Evolutionary conservation across 2,329 filamentous ascomycete species (phyloP), one percentile per base, ranked within the genome.

Genomic region (Leptosphaerulina australis): DNA sequence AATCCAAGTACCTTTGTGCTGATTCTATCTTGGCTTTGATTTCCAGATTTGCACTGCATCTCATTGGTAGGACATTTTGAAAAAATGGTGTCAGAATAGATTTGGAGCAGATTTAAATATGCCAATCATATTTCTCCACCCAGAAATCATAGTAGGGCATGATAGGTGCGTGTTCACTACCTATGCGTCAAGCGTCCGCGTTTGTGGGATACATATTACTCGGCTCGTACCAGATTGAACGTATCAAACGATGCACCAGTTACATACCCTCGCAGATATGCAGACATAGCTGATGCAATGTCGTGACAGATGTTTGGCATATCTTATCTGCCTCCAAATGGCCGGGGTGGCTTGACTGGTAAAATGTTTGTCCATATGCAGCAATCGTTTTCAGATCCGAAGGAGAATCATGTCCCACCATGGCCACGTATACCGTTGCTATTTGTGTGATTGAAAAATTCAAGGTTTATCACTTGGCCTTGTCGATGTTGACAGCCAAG

Each of bases 401-500:
- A n/a, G n/a, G n/a, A n/a, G n/a, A n/a, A n/a, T n/a, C n/a, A n/a
- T 20, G 5, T 18, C 15, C 9, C 30, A 17, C 8, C 30, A 33
- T 33, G 30, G 5, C 8, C 3, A 33, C 14, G 8, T 11, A 20
- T 10, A 9, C 4, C 30, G 15, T 18, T 8, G 14, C n/a, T n/a
- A 8, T 18, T 20, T 18, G 15, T 17, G 4, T 22, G 14, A 5
- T 14, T 10, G 31, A 14, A 14, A 7, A 21, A 7, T 9, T 37
- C 4, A 5, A 12, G n/a, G 9, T 18, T 14, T 17, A 14, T 15
- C 17, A 38, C 12, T 15, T 37, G 1, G 37, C 50, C 30, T 62
- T 62, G 17, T 62, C 55, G 20, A 63, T 58, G 9, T 59, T 59
- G 0, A 63, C 39, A 1, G 53, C 58, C 34, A 64, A 26, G 6